Evolutionary conservation across 2,329 filamentous ascomycete genomes (phyloP).

Genomic region (Calonectria crousiana): DNA sequence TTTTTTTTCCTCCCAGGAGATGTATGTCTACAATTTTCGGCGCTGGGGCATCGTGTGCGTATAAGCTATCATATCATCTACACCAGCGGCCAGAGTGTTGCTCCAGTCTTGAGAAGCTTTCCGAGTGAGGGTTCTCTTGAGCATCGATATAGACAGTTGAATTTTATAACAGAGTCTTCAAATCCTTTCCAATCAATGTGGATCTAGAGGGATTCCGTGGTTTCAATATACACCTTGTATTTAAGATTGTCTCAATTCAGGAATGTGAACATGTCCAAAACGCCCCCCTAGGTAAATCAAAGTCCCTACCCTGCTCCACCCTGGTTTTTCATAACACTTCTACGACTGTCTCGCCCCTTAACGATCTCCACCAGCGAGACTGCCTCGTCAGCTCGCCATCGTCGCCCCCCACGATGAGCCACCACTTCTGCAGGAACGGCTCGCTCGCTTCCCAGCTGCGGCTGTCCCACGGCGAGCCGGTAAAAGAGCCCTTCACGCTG

Average conservation of each 20-base stretch:
- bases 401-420: slow-evolving; percentile 42
- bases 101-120: slow-evolving; percentile 12
- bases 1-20: background rate
- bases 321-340: slow-evolving; percentile 25
- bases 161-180: slow-evolving; percentile 26
- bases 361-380: slow-evolving; percentile 45
- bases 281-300: background rate
- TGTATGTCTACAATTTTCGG: slow-evolving; percentile 12
- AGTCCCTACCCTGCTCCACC: background rate
- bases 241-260: background rate
- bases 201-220: background rate
- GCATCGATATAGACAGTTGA: slow-evolving; percentile 35
- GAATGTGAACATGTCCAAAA: background rate
- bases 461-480: slow-evolving; percentile 45
- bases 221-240: background rate
- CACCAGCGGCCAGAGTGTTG: slow-evolving; percentile 20
- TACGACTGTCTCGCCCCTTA: slow-evolving; percentile 42
- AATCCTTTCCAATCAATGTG: slow-evolving; percentile 6
- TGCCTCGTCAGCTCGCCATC: slow-evolving; percentile 46
- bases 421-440: slow-evolving; percentile 46
- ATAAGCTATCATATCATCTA: slow-evolving; percentile 22
- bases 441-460: slow-evolving; percentile 47
- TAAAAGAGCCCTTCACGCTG: slow-evolving; percentile 37
- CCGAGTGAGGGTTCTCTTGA: slow-evolving; percentile 15
- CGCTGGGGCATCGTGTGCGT: slow-evolving; percentile 22